These are phyloP conservation scores for Globisporangium middletonii DNA, from an alignment of 352 stramenopile genomes.

Conservation along the genomic window DNA sequence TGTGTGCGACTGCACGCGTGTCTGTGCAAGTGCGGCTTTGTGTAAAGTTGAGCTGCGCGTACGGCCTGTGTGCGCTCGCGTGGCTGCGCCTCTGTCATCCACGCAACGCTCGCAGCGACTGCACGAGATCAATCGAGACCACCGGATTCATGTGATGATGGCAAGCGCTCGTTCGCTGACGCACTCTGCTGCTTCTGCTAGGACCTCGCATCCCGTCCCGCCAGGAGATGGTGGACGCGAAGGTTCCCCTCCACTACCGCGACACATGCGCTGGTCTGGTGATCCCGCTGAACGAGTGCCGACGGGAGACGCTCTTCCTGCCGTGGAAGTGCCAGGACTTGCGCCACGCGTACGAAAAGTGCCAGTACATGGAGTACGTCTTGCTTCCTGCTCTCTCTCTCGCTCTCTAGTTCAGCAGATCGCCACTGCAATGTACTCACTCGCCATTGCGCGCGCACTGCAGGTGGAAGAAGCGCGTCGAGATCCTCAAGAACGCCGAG, in stretches of 20 bases:
- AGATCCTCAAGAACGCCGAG: slow-evolving; percentile 72
- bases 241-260: slow-evolving; percentile 91
- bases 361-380: slow-evolving; percentile 92
- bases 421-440: neutral
- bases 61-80: too few relatives aligned
- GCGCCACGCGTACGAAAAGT: slow-evolving; percentile 98
- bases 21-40: neutral
- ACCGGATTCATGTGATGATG: too few relatives aligned
- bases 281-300: slow-evolving; percentile 94
- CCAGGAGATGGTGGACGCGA: slow-evolving; percentile 92
- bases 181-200: slow-evolving; percentile 12
- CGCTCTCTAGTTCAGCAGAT: neutral
- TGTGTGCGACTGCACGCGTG: neutral
- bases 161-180: neutral
- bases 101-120: too few relatives aligned
- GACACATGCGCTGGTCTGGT: slow-evolving; percentile 95
- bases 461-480: slow-evolving; percentile 80
- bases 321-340: slow-evolving; percentile 96
- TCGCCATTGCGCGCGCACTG: neutral
- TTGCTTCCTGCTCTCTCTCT: too few relatives aligned
- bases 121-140: too few relatives aligned
- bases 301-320: slow-evolving; percentile 91
- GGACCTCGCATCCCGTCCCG: slow-evolving; percentile 69
- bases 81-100: too few relatives aligned
- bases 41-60: too few relatives aligned